Percentiles rank a stretch among this genome's conserved stretches.
Conservation (phyloP, 1,284 basidiomycete species). For the Ceraceosorus guamensis region DNA sequence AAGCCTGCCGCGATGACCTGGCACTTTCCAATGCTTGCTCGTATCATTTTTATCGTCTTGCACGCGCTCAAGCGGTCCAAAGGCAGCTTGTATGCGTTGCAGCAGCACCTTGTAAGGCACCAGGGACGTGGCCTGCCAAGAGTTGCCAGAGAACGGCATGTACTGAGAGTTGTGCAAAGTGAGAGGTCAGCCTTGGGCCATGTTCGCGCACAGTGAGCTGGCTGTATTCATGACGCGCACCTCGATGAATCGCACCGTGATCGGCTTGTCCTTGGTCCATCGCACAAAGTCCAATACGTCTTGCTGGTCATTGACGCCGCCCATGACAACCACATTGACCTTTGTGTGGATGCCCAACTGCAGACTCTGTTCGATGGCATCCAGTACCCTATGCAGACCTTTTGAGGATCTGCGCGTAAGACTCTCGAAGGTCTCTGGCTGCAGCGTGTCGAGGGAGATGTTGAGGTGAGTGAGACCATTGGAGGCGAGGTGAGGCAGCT, state of each 20-base stretch:
- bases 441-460: conserved; percentile 65
- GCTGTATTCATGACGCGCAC: conserved; percentile 10
- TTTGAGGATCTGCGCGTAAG: conserved; percentile 59
- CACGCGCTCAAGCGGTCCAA: conserved; percentile 6
- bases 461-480: conserved; percentile 77
- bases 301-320: conserved; percentile 64
- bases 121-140: conserved; percentile 76
- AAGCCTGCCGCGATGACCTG: conserved; percentile 65
- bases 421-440: conserved; percentile 77
- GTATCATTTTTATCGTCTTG: conserved; percentile 68
- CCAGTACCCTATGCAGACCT: conserved; percentile 55
- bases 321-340: conserved; percentile 73
- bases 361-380: conserved; percentile 67
- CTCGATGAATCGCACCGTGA: conserved; percentile 79
- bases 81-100: conserved; percentile 15
- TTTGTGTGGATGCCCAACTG: conserved; percentile 64
- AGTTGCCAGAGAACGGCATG: conserved; percentile 79
- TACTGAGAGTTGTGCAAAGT: too few species aligned
- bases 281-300: conserved; percentile 72
- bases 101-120: conserved; percentile 49
- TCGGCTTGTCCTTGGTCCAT: conserved; percentile 58
- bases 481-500: conserved; percentile 61
- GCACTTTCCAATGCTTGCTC: conserved; percentile 68
- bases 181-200: too few species aligned
- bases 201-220: too few species aligned